Evolutionary conservation across 257 asterid genomes (phyloP).

Genomic region (Anisodus tanguticus): DNA sequence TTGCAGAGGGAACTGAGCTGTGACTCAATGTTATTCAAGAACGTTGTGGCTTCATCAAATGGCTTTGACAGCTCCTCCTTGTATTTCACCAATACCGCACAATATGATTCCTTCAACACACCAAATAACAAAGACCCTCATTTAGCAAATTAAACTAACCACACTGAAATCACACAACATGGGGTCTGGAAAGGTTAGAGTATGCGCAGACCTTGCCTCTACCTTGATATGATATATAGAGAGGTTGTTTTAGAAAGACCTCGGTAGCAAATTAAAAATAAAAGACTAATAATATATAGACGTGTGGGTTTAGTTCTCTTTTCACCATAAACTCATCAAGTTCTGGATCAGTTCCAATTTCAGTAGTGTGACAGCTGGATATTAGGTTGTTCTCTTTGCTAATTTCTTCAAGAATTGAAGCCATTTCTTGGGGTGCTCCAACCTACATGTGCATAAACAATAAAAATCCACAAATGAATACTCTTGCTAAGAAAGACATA

Average conservation of each 20-base stretch:
- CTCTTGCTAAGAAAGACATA: neutral
- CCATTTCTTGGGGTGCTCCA: slow-evolving; percentile 78
- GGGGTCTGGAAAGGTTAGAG: too few relatives aligned
- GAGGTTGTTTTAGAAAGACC: too few relatives aligned
- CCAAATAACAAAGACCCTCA: slow-evolving; percentile 2
- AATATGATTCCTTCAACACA: slow-evolving; percentile 61
- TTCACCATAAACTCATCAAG: slow-evolving; percentile 85
- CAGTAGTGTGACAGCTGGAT: slow-evolving; percentile 26
- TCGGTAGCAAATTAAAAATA: neutral
- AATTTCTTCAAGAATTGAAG: slow-evolving; percentile 68
- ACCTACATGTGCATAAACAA: slow-evolving; percentile 45
- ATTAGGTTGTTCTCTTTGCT: slow-evolving; percentile 51
- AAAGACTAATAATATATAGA: neutral
- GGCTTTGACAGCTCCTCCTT: slow-evolving; percentile 77
- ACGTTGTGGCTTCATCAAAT: slow-evolving; percentile 73
- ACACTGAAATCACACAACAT: too few relatives aligned
- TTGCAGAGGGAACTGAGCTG: slow-evolving; percentile 74
- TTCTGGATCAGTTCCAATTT: slow-evolving; percentile 71
- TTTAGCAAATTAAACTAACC: neutral
- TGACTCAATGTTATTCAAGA: slow-evolving; percentile 66
- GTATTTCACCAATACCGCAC: slow-evolving; percentile 61
- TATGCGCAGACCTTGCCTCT: too few relatives aligned
- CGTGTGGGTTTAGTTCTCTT: neutral
- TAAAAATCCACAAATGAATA: neutral
- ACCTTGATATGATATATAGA: too few relatives aligned